Percentiles rank a stretch among this genome's conserved stretches.
phyloP scores from a whole-genome alignment of 148 eudicot species.

The Rheum nobile region DNA sequence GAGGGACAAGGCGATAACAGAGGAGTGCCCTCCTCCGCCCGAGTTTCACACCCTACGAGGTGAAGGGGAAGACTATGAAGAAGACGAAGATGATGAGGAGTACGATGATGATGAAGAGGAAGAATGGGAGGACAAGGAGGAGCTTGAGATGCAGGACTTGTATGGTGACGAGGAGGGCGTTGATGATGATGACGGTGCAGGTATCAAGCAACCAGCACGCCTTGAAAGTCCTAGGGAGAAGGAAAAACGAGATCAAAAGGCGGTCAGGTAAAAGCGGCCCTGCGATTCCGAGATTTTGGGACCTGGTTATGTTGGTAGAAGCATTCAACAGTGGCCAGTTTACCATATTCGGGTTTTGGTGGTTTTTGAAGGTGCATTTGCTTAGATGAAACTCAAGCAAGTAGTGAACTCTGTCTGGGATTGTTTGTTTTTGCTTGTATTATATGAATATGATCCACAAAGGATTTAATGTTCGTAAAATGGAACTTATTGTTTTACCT shows the following conservation, averaged over 20 bases:
- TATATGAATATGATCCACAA: neutral
- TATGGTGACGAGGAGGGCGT: neutral
- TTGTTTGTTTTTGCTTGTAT: neutral
- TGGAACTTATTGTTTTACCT: neutral
- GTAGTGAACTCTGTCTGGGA: neutral
- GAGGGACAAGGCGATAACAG: slow-evolving; percentile 61
- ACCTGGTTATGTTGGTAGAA: too few relatives aligned
- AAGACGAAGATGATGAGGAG: slow-evolving; percentile 30
- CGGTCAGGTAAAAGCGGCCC: neutral
- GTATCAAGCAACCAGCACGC: neutral
- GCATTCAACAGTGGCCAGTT: neutral
- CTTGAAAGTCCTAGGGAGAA: neutral
- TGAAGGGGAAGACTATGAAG: slow-evolving; percentile 48
- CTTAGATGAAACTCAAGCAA: neutral
- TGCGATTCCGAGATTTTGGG: neutral
- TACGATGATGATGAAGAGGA: slow-evolving; percentile 19
- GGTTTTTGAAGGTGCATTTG: neutral
- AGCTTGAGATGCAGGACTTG: neutral
- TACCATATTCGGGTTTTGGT: neutral
- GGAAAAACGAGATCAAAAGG: neutral
- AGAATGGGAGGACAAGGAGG: slow-evolving; percentile 16
- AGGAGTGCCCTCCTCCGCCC: slow-evolving; percentile 83
- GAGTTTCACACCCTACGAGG: slow-evolving; percentile 47
- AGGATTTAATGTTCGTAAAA: neutral
- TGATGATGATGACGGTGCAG: slow-evolving; percentile 13